These are phyloP conservation scores for Suillus tomentosus DNA, from an alignment of 768 basidiomycete species.

Conservation along the genomic window DNA sequence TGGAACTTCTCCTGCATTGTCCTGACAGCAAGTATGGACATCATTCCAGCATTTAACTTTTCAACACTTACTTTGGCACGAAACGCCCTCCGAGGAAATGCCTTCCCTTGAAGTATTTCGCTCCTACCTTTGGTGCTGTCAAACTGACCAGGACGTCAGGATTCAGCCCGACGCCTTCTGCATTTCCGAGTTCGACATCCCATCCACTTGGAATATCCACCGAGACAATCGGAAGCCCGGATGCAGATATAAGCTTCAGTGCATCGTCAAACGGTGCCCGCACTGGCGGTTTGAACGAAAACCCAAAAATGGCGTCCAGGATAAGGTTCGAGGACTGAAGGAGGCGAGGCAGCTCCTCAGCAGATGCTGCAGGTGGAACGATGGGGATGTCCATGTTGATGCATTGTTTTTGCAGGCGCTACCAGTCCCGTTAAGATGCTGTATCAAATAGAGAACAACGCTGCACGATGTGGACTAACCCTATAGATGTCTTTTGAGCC, in stretches of 20 bases:
- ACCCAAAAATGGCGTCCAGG: constrained; percentile 96
- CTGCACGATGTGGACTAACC: constrained; percentile 37
- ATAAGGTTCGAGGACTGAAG: constrained; percentile 74
- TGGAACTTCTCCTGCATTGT: constrained; percentile 69
- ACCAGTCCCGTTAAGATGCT: constrained; percentile 5
- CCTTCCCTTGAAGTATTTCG: constrained; percentile 68
- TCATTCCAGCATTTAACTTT: constrained; percentile 2
- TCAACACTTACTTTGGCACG: constrained; percentile 69
- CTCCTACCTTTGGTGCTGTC: constrained; percentile 94
- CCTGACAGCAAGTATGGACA: constrained; percentile 40
- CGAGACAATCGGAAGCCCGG: constrained; percentile 81
- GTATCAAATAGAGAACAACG: background rate
- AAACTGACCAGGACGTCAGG: constrained; percentile 86
- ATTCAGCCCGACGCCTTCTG: constrained; percentile 54
- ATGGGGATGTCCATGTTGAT: constrained; percentile 84
- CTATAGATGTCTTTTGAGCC: constrained; percentile 93
- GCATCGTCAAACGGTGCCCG: constrained; percentile 85
- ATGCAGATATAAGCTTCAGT: constrained; percentile 63
- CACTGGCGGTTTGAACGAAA: constrained; percentile 92
- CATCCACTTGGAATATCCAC: constrained; percentile 98
- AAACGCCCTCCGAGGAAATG: constrained; percentile 97
- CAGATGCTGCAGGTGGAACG: constrained; percentile 51
- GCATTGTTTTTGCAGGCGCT: constrained; percentile 87
- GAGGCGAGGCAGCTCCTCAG: constrained; percentile 47
- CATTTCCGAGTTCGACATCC: constrained; percentile 84